Base-by-base conservation (phyloP, 2,329 filamentous ascomycete species). In the Colletotrichum sansevieriae region DNA sequence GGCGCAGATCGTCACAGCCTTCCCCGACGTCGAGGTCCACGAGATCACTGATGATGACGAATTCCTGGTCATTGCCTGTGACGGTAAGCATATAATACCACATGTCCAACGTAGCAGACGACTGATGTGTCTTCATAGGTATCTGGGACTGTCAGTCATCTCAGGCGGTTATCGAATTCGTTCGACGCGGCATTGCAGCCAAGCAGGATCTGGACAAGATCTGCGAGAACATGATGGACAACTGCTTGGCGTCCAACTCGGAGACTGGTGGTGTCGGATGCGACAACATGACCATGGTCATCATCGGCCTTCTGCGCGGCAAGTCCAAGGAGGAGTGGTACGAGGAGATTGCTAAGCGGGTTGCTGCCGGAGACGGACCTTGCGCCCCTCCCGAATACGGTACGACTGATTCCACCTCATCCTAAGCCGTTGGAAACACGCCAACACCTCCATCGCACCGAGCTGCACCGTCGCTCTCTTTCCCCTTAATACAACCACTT, bases 201-300 rank as follows among this genome's bases (percentile, higher is more conserved):
- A 97, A 97, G 85, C 96, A 99, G 83, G 92, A 97, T 57, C 88
- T 99, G 59, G 90, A 95, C 64, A 92, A 93, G 79, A 98, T 99
- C 76, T 98, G 95, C 81, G 96, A 99, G 83, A 99, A 99, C 84
- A 97, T 99, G 94, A 99, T 99, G 96, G 95, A 99, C 85, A 99
- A 98, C 84, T 99, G 96, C 79, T 87, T 99, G 73, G 95, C 96
- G 46, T 97, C 95, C 70, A 98, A 97, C 87, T 97, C 95, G 73
- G 96, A 99, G 83, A 98, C 95, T 37, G 96, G 96, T 63, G 96
- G 96, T 72, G 95, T 99, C 71, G 96, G 96, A 71, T 99, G 96
- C 81, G 96, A 99, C 85, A 99, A 99, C 86, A 99, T 99, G 96
- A 99, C 96, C 74, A 98, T 99, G 92, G 85, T 91, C 75, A 88